These are phyloP conservation scores for Fusarium phyllophilum DNA, from an alignment of 2,329 filamentous ascomycete species.

Conservation along the genomic window DNA sequence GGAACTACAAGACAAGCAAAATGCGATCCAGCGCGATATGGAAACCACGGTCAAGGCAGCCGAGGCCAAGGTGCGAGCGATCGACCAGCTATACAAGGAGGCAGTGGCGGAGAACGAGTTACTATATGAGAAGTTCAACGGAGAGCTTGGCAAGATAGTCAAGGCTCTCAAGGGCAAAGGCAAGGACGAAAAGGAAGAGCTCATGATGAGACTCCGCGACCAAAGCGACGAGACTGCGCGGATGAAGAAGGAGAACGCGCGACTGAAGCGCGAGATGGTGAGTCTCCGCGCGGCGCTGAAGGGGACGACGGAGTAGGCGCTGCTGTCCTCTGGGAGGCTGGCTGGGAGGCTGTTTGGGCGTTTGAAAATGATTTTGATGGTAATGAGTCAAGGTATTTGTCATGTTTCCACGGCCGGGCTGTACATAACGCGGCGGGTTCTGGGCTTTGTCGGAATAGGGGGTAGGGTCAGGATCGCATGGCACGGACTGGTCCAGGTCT, in stretches of 20 bases:
- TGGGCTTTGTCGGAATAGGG: conserved; percentile 37
- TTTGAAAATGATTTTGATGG: conserved; percentile 28
- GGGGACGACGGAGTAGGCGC: conserved; percentile 51
- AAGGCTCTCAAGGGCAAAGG: conserved; percentile 77
- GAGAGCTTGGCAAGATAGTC: conserved; percentile 86
- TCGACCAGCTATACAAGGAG: conserved; percentile 91
- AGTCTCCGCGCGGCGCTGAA: conserved; percentile 70
- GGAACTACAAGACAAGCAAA: conserved; percentile 69
- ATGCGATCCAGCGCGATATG: conserved; percentile 74
- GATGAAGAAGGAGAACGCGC: conserved; percentile 85
- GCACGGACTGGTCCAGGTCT: conserved; percentile 33
- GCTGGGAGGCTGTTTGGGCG: conserved; percentile 28
- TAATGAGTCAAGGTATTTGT: conserved; percentile 29
- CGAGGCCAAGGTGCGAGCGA: conserved; percentile 80
- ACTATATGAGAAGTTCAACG: conserved; percentile 90
- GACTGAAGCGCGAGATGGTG: conserved; percentile 83
- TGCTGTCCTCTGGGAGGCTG: conserved; percentile 39
- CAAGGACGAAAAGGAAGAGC: conserved; percentile 81
- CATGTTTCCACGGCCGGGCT: conserved; percentile 30
- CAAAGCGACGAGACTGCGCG: conserved; percentile 80
- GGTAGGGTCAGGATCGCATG: conserved; percentile 31
- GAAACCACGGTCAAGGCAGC: conserved; percentile 76
- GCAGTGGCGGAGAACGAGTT: conserved; percentile 91
- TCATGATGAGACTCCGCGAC: conserved; percentile 76
- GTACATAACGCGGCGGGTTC: conserved; percentile 35